Base-by-base conservation (phyloP, 2,329 filamentous ascomycete species). In the Parasarocladium wereldwijsianum region DNA sequence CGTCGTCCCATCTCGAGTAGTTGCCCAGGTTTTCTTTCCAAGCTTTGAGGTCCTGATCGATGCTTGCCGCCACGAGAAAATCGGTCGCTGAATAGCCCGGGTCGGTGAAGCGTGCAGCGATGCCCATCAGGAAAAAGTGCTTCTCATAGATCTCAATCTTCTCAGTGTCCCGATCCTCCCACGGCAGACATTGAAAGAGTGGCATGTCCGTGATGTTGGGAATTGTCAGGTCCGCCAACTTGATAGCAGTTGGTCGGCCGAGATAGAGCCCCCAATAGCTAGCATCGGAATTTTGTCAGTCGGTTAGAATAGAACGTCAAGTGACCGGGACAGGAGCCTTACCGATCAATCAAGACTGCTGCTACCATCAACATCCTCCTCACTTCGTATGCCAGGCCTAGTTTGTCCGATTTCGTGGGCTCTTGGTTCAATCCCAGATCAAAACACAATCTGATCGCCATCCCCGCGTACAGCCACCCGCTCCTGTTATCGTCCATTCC, bases 61-160 rank as follows among this genome's bases (percentile, higher is more conserved):
- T 5, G 4, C 26, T 17, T 8, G 26, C 26, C 8, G 26, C 26
- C 16, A 28, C 18, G 26, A 18, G 20, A 17, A 18, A 28, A 12
- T 19, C 16, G 8, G 26, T 18, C 8, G 26, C 8, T 6, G 26
- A 28, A 17, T 18, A 28, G 9, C 20, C 26, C 16, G 16, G 20
- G 11, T 28, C 26, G 5, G 26, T 28, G 6, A 28, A 17, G 9
- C 26, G 26, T 8, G 26, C 18, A 5, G 26, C 26, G 14, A 28
- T 28, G 5, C 14, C 26, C 26, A 28, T 28, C 5, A 28, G 26
- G 7, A 8, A 16, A 8, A 28, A 18, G 6, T 18, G 26, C 6
- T 16, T 18, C 16, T 28, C 26, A 12, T 28, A 28, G 16, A 28
- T 28, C 26, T 28, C 26, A 15, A 17, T 28, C 17, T 28, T 17